A percentile compares a stretch with the other conserved stretches of the same genome.
Conservation (phyloP, 75 land plant genomes). For the Selaginella moellendorffii region DNA sequence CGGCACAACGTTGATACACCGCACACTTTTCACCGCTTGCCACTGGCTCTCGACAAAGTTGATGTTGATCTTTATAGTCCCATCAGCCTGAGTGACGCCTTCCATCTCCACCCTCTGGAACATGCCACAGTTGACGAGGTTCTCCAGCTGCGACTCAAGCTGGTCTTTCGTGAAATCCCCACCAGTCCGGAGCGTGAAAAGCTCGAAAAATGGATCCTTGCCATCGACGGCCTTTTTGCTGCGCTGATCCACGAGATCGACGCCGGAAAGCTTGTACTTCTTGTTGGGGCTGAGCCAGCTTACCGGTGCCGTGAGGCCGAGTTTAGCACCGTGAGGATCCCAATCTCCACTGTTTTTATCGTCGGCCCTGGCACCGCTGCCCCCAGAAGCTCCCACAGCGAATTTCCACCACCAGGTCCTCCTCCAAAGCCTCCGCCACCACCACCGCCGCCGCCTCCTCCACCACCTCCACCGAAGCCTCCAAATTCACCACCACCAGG, state of each 20-base stretch:
- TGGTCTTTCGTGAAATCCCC: conserved; percentile 51
- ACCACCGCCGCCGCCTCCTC: conserved; percentile 43
- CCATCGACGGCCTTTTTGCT: conserved; percentile 13
- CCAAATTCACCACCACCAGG: not conserved
- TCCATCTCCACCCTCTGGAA: conserved; percentile 83
- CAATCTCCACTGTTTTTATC: conserved; percentile 31
- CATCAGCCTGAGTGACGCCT: conserved; percentile 55
- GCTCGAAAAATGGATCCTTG: conserved; percentile 79
- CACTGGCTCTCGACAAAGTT: conserved; percentile 64
- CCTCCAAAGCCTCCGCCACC: conserved; percentile 28
- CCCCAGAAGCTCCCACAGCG: conserved; percentile 16
- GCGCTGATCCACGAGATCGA: conserved; percentile 43
- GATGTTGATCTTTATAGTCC: conserved; percentile 48
- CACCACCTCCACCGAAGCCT: conserved; percentile 31
- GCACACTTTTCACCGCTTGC: conserved; percentile 51
- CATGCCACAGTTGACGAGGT: conserved; percentile 72
- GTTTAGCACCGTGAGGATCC: conserved; percentile 75
- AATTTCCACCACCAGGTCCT: conserved; percentile 33
- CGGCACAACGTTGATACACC: conserved; percentile 78
- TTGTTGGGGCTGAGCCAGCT: conserved; percentile 53
- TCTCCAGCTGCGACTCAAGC: conserved; percentile 58
- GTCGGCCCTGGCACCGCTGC: conserved; percentile 24
- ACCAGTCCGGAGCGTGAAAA: conserved; percentile 68
- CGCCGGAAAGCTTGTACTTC: conserved; percentile 60
- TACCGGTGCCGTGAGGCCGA: conserved; percentile 45